Base-by-base conservation (phyloP, 73 alveolate genomes). In the Stentor coeruleus region DNA sequence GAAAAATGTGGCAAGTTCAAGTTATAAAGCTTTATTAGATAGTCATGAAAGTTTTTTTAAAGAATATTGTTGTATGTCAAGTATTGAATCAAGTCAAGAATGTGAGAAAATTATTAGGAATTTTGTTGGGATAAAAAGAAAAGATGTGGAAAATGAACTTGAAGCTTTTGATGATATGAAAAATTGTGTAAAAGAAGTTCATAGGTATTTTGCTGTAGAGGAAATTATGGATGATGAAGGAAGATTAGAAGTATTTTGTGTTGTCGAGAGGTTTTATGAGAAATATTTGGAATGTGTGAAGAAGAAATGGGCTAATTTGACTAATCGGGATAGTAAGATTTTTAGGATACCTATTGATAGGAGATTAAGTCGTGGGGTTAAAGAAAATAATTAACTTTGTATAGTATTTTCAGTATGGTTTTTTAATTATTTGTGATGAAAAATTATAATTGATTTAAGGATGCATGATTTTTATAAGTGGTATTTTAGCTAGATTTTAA, bases 221-320 rank as follows among this genome's bases (percentile, higher is more conserved):
- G 79, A 66, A 31, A 40, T 28, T 28, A 66, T 11, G 14, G 79
- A 66, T 31, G 79, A 20, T 28, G 79, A 66, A 20, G 79, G 79
- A 2, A 66, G 39, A 33, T 66, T 66, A 1, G 14, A 20, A 15
- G 0, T 66, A 40, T 26, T 66, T 20, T 28, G 11, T 14, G 37
- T 28, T 26, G 20, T 66, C n/a, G 37, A 26, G 33, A 26, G 14
- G 37, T 66, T 66, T 31, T 20, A 15, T 66, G 79, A 66, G 14
- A 66, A 31, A 26, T 31, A 66, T 66, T 20, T 66, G n/a, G 79
- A 66, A 2, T 28, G n/a, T 66, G n/a, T 20, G n/a, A 26, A 33
- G 1, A 20, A 66, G 33, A 66, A 33, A 2, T 66, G 79, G 79
- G 33, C n/a, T 66, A 11, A 33, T 66, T 26, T 2, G 15, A 66